Base-by-base conservation (phyloP, 345 rosid species). In the Kandelia obovata region DNA sequence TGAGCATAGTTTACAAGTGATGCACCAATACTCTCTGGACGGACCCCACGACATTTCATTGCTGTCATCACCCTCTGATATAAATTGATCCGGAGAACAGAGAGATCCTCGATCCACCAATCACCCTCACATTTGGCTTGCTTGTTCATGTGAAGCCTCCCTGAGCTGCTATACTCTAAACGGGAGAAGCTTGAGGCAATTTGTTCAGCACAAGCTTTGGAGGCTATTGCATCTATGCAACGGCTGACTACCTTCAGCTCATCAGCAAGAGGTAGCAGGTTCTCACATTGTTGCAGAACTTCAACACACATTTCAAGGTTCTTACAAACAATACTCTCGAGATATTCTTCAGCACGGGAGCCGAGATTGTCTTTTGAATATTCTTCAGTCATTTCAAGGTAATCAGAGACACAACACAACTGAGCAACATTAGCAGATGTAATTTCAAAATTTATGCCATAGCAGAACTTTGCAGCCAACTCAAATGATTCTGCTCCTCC, bases 101-200 rank as follows among this genome's bases (percentile, higher is more conserved):
- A 89, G 64, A 94, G 87, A 73, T 94, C 98, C 62, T 94, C 89
- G 23, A 89, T 88, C 98, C 98, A 94, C 98, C 98, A 94, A 71
- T 88, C 97, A 46, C 91, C 88, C 55, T 88, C 96, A 43, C 87
- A 76, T 68, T 89, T 91, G n/a, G 84, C 82, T 56, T 86, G 92
- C 82, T 63, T 92, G 81, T 85, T 91, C 96, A 89, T 94, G 76
- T 91, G 97, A 64, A 94, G 96, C 77, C 98, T 83, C 65, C 98
- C 98, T 2, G 98, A 94, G 85, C 96, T 94, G 80, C 97, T 94
- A 64, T 94, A 94, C 88, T 91, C 97, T 55, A 94, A 81, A 23
- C 98, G 82, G 0, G 98, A 94, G 78, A 94, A 94, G 78, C 98
- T 94, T 2, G 96, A 94, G 39, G 97, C 97, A 17, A 94, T 94